Conservation (phyloP, 78 protist genomes). For the Cavenderia fasciculata region DNA sequence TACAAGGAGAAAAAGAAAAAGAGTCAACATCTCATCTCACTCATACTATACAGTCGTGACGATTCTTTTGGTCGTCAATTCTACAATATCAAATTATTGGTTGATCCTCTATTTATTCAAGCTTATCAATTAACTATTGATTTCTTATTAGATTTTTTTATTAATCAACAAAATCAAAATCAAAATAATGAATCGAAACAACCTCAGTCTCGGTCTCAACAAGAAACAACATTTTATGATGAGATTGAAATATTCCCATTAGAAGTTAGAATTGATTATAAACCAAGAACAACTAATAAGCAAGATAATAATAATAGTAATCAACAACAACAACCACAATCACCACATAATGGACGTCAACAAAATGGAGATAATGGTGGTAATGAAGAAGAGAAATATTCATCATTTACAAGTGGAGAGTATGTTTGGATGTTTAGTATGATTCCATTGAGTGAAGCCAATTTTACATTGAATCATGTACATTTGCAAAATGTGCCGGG, state of each 20-base stretch:
- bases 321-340: too few species aligned
- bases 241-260: constrained; percentile 47
- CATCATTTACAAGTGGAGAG: constrained; percentile 3
- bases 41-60: background rate
- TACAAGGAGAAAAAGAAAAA: background rate
- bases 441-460: constrained; percentile 54
- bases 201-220: too few species aligned
- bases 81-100: constrained; percentile 22
- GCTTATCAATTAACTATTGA: constrained; percentile 39
- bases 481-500: background rate
- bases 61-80: constrained; percentile 11
- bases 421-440: constrained; percentile 65
- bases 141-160: constrained; percentile 28
- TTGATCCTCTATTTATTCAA: constrained; percentile 38
- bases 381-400: background rate
- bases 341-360: too few species aligned
- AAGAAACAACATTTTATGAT: constrained; percentile 13
- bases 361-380: background rate
- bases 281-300: constrained; percentile 1
- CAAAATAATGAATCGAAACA: background rate
- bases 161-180: background rate
- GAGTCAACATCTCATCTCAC: constrained; percentile 12
- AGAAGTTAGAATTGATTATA: constrained; percentile 45
- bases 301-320: background rate
- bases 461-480: constrained; percentile 21